Evolutionary conservation across 75 land plant genomes (phyloP), one percentile per base, ranked within the genome.

Genomic region (Picea glauca): DNA sequence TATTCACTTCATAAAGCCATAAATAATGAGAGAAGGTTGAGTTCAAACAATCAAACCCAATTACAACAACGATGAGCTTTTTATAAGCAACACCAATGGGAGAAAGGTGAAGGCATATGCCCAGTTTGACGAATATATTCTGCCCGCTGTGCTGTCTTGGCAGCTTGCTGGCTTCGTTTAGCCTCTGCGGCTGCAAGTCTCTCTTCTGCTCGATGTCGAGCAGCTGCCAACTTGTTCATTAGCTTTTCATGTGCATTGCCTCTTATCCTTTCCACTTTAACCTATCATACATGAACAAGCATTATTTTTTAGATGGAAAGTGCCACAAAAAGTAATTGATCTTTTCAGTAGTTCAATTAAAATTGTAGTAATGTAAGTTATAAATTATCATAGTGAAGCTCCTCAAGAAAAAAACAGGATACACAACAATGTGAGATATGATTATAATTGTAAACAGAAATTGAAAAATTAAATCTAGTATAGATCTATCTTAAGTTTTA

Each of bases 171-270:
- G 73, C 83, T 86, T 74, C 86, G 81, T 63, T 83, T 87, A 18
- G 96, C 91, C 74, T 93, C 96, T 15, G 96, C 93, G 30, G 81
- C 87, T 31, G 92, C 96, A 17, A 88, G 86, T 78, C 78, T 90
- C 76, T 91, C 96, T 85, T 95, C 96, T n/a, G 98, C 96, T 77
- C 80, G 82, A 58, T 89, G 96, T 60, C 85, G 87, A 75, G 90
- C 72, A 23, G 88, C 92, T 60, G 96, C 98, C 33, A 95, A 77
- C 85, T 95, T 95, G 81, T 93, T 93, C 92, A 91, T 88, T 32
- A 95, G 87, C 84, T 83, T 91, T 80, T 95, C 98, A 12, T 95
- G 96, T 14, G 96, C 93, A 38, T 82, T 87, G 13, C 89, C 84
- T 60, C 96, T 84, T 80, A 89, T 93, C 58, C 92, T 86, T 77